Evolutionary conservation across 192 early-diverging fungal genomes (phyloP), one percentile per base, ranked within the genome.

Genomic region (Thoreauomyces humboldtii): DNA sequence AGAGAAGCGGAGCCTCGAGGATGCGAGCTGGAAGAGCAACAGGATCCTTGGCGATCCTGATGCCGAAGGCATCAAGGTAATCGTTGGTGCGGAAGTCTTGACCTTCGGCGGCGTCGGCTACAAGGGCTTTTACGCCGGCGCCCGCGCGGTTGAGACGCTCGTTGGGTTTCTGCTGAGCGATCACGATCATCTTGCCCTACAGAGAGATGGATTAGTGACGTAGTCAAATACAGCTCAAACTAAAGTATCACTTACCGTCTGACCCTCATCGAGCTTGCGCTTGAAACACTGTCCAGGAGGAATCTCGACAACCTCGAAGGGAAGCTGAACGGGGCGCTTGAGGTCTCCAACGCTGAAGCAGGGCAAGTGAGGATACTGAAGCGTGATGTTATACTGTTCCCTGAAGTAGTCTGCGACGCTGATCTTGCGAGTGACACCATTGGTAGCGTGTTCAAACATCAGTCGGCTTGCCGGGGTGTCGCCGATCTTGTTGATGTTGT

Each of bases 301-400:
- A 14, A 97, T 80, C 27, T 78, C 72, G 74, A 89, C 91, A 34
- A 93, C 69, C 76, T 97, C 94, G 74, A 97, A 89, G 24, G 94
- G 94, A 19, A 95, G 69, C 27, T 80, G 28, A 29, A 70, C 31
- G 58, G 83, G 81, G 33, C 80, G 80, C 34, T 62, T 15, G 0
- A 4, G 50, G n/a, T 36, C 42, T 17, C 78, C 78, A 32, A 85
- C 85, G 9, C 86, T 85, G 32, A 80, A 28, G 36, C 73, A 74
- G 1, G 93, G 94, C 56, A 95, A 70, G 64, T 84, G 79, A 6
- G 92, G 87, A 59, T 81, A 93, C 28, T 56, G 31, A 31, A 97
- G 72, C 5, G 48, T 63, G 32, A 81, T 81, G 61, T 82, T 82
- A 66, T 92, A 92, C 9, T 69, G 72, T 31, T 83, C 73, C 25